Percentiles rank a stretch among this genome's conserved stretches.
These are phyloP conservation scores for Dunaliella sp. DNA, from an alignment of 139 green algal species.

Conservation along the genomic window DNA sequence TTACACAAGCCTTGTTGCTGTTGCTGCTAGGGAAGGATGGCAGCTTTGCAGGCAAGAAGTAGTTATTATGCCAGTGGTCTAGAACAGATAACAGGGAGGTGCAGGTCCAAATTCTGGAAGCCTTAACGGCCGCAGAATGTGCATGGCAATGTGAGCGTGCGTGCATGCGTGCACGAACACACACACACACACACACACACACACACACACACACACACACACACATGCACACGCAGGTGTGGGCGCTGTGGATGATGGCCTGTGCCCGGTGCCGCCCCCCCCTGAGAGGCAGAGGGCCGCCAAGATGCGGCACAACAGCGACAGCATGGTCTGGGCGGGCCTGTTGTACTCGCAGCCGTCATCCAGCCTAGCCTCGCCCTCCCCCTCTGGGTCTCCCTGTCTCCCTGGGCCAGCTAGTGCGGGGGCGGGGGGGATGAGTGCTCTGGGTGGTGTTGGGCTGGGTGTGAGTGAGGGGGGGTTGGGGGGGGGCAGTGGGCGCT, in stretches of 20 bases:
- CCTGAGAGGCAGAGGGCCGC: not conserved
- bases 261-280: not conserved
- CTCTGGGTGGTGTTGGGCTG: too few species aligned
- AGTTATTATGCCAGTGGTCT: not conserved
- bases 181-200: not conserved
- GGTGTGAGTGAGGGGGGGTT: too few species aligned
- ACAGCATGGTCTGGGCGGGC: not conserved
- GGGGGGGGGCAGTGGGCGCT: too few species aligned
- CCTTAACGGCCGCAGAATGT: not conserved
- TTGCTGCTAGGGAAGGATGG: too few species aligned
- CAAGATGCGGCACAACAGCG: constrained; percentile 8
- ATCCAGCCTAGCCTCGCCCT: too few species aligned
- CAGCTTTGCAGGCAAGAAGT: not conserved
- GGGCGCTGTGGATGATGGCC: not conserved
- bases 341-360: not conserved
- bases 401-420: not conserved
- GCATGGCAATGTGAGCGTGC: not conserved
- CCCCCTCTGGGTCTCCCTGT: not conserved
- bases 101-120: too few species aligned
- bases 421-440: too few species aligned
- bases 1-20: too few species aligned
- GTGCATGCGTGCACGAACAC: not conserved
- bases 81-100: too few species aligned
- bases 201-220: not conserved
- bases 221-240: not conserved